Percentiles rank a stretch among this genome's conserved stretches.
Conservation (phyloP, 2,329 filamentous ascomycete genomes). For the Teratosphaeria zuluensis region DNA sequence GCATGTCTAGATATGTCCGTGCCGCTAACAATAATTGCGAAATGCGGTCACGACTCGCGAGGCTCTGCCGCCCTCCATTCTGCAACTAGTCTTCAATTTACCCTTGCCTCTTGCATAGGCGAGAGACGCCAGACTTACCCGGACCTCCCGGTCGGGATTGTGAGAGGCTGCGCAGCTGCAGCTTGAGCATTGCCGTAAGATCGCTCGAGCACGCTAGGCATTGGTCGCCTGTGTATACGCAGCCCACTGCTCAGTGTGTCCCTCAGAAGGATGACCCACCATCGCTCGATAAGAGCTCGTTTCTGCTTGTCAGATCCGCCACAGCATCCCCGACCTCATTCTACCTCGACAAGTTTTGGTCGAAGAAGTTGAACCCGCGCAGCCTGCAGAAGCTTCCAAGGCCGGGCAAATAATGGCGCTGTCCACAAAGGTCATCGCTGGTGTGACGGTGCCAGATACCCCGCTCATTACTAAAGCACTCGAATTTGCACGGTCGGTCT, state of each 20-base stretch:
- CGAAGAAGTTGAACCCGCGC: background rate
- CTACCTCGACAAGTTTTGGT: background rate
- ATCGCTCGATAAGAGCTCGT: background rate
- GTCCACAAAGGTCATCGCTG: constrained; percentile 15
- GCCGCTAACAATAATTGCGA: background rate
- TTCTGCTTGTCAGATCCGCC: background rate
- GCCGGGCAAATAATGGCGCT: background rate
- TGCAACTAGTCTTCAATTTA: background rate
- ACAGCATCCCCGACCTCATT: background rate
- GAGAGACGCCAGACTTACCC: background rate
- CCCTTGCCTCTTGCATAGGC: background rate
- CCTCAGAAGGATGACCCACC: no score
- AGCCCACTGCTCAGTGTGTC: background rate
- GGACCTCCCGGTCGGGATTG: background rate
- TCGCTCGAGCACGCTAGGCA: background rate
- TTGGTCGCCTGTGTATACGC: background rate
- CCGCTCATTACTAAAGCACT: constrained; percentile 29
- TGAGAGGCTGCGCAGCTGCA: background rate
- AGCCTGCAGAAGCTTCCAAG: background rate
- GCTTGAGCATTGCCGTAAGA: background rate
- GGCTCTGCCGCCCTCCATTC: background rate
- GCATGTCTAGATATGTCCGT: background rate
- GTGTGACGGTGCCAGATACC: constrained; percentile 28
- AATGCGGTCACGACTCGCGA: background rate
- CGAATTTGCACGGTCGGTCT: constrained; percentile 21